phyloP scores from a whole-genome alignment of 148 eudicot species.

The Rhododendron williamsianum region DNA sequence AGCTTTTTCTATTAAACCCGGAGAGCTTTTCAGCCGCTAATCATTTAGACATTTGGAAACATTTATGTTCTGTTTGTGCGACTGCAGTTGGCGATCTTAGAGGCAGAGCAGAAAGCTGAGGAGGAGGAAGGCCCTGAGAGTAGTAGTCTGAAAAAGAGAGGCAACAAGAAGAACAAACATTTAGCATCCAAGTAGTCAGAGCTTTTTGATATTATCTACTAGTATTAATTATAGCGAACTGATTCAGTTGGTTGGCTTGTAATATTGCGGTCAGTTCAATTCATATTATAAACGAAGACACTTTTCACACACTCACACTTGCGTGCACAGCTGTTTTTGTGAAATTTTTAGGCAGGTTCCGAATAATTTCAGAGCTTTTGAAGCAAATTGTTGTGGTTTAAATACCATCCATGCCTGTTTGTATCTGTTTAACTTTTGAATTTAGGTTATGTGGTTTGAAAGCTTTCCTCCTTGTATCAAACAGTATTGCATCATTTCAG shows the following conservation, averaged over 20 bases:
- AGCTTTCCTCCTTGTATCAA: not conserved
- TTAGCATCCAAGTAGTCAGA: slow-evolving; percentile 33
- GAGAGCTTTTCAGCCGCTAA: not conserved
- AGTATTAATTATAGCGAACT: not conserved
- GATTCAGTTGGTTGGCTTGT: not conserved
- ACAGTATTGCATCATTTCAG: not conserved
- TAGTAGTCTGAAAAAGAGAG: slow-evolving; percentile 52
- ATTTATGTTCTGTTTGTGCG: not conserved
- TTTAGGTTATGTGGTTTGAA: not conserved
- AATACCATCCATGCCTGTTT: not conserved
- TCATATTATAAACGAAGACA: not conserved
- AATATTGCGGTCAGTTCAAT: not conserved
- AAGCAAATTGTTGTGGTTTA: not conserved
- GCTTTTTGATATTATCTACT: not conserved
- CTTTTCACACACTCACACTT: too few species aligned
- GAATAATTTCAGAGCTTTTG: not conserved
- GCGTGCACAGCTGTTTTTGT: not conserved
- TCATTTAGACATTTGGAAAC: not conserved
- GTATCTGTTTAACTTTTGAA: not conserved
- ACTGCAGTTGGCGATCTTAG: slow-evolving; percentile 69
- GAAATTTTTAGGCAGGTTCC: not conserved
- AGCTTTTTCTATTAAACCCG: not conserved
- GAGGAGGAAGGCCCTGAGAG: slow-evolving; percentile 76
- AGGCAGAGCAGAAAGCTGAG: slow-evolving; percentile 93
- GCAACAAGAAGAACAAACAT: slow-evolving; percentile 60